Evolutionary conservation across 2,329 filamentous ascomycete species (phyloP), one percentile per base, ranked within the genome.

Genomic region (Exophiala aquamarina): DNA sequence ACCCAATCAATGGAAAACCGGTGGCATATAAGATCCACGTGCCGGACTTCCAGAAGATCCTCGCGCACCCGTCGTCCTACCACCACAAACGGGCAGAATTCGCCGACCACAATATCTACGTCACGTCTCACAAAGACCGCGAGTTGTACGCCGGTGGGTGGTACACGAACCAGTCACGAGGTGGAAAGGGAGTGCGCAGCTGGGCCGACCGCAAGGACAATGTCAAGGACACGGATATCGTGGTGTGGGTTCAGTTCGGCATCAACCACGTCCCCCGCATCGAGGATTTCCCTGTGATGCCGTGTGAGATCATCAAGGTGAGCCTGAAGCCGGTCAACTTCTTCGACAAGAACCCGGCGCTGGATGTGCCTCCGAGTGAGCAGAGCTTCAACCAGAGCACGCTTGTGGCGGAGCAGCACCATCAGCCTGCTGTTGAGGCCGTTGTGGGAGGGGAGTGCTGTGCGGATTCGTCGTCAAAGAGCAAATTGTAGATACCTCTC

Each of bases 261-360:
- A 76, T 83, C 19, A 86, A 83, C 26, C 83, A 86, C 54, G 79
- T 83, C 19, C 81, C 81, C 0, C 70, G 82, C 4, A 72, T 79
- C 18, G 82, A 85, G 59, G 82, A 86, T 59, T 86, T 84, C 65
- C 82, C 82, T 1, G 78, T 86, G 32, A 86, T 86, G 83, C 82
- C 82, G 0, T 76, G 75, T 57, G 82, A 86, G 61, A 64, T 68
- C 14, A 64, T 73, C 47, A 71, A 68, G 43, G 68, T 77, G 10
- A 69, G 68, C 59, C 57, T 78, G 23, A 71, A 73, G 51, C 74
- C 75, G 2, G 72, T 73, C 39, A 74, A 75, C 21, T 78, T 78
- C 62, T 77, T 76, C 55, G 69, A 69, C n/a, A 70, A 69, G 59
- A 77, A 76, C 48, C 74, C 75, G 1, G 73, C 72, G 7, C 54